Percentiles rank a stretch among this genome's conserved stretches.
These are phyloP conservation scores for Cardamine chenopodiifolia DNA, from an alignment of 345 rosid species.

Conservation along the genomic window DNA sequence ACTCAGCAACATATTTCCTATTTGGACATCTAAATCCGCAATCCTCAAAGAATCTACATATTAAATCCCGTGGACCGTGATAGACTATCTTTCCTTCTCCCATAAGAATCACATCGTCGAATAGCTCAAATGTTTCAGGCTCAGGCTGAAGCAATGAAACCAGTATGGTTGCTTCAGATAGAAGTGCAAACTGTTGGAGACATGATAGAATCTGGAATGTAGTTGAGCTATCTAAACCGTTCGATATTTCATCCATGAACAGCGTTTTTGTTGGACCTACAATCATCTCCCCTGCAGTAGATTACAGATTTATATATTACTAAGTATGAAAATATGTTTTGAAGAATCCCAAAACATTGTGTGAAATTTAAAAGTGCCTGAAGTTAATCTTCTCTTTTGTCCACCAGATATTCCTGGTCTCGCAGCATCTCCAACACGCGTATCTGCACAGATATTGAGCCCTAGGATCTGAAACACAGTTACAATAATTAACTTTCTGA, in stretches of 20 bases:
- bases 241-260: constrained; percentile 66
- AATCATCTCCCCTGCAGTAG: constrained; percentile 52
- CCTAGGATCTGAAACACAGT: constrained; percentile 48
- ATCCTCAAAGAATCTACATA: constrained; percentile 52
- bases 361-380: constrained; percentile 40
- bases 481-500: not conserved
- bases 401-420: constrained; percentile 58
- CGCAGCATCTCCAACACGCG: constrained; percentile 44
- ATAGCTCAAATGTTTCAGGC: constrained; percentile 62
- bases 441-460: constrained; percentile 52
- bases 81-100: constrained; percentile 60
- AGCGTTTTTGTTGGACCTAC: constrained; percentile 58
- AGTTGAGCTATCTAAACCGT: constrained; percentile 67
- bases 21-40: constrained; percentile 63
- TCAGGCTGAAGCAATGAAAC: constrained; percentile 71
- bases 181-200: constrained; percentile 54
- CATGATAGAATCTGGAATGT: constrained; percentile 58
- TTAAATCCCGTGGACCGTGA: constrained; percentile 50
- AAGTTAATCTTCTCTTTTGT: constrained; percentile 49
- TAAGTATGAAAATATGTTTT: not conserved
- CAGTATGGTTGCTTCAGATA: constrained; percentile 49
- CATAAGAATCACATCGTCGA: constrained; percentile 60
- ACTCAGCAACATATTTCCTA: constrained; percentile 60
- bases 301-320: not conserved
- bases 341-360: not conserved